phyloP scores from a whole-genome alignment of 352 stramenopile species.

The Phytophthora sp. region DNA sequence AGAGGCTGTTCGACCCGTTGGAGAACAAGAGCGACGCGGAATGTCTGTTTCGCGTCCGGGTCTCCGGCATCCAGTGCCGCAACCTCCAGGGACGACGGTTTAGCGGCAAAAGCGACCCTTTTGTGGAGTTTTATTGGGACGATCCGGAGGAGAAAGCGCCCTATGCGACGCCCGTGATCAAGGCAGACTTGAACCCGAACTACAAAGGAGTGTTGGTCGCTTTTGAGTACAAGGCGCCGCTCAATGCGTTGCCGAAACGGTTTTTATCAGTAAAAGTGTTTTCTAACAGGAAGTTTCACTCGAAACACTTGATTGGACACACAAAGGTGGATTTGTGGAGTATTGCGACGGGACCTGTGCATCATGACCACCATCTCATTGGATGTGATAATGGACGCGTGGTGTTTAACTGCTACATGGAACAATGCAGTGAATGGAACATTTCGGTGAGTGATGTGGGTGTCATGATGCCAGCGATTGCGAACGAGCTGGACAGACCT shows the following conservation, averaged over 20 bases:
- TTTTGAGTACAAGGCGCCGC: slow-evolving; percentile 84
- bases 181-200: slow-evolving; percentile 87
- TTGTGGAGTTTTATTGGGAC: slow-evolving; percentile 91
- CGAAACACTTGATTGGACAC: slow-evolving; percentile 78
- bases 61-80: slow-evolving; percentile 88
- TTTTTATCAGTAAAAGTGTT: slow-evolving; percentile 82
- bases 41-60: slow-evolving; percentile 85
- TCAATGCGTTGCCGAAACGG: slow-evolving; percentile 64
- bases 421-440: slow-evolving; percentile 91
- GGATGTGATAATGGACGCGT: slow-evolving; percentile 88
- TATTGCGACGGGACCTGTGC: slow-evolving; percentile 83
- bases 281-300: slow-evolving; percentile 79
- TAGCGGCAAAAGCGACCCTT: slow-evolving; percentile 86
- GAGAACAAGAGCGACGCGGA: slow-evolving; percentile 64
- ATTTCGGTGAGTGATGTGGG: slow-evolving; percentile 89
- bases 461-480: slow-evolving; percentile 90
- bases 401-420: slow-evolving; percentile 93
- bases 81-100: slow-evolving; percentile 84
- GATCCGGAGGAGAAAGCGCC: slow-evolving; percentile 67
- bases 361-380: slow-evolving; percentile 88
- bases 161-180: slow-evolving; percentile 86
- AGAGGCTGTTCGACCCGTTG: slow-evolving; percentile 69
- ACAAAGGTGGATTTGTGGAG: slow-evolving; percentile 84
- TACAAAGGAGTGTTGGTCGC: slow-evolving; percentile 88
- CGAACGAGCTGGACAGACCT: slow-evolving; percentile 87